These are phyloP conservation scores for Aureobasidium sp. DNA, from an alignment of 2,329 filamentous ascomycete genomes.

Conservation along the genomic window DNA sequence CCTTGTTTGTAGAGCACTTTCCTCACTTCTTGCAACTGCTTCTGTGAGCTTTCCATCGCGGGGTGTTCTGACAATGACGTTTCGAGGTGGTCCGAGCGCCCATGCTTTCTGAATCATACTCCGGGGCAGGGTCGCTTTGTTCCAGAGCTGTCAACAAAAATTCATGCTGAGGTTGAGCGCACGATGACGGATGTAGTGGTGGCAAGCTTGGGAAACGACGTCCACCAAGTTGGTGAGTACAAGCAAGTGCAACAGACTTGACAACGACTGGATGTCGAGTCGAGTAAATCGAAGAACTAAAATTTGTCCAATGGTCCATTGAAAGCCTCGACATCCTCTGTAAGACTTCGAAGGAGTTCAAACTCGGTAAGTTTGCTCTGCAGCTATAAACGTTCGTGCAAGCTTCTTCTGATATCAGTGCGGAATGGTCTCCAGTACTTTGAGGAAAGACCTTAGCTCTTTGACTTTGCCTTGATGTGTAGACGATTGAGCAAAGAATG, in stretches of 20 bases:
- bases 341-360: background rate
- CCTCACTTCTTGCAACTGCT: background rate
- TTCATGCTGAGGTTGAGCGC: background rate
- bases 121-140: slow-evolving; percentile 10
- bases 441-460: too few relatives aligned
- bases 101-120: background rate
- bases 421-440: too few relatives aligned
- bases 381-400: too few relatives aligned
- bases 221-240: background rate
- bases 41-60: background rate
- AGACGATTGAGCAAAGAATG: background rate
- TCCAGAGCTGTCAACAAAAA: background rate
- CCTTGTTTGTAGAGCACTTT: background rate
- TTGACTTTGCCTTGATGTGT: too few relatives aligned
- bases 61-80: background rate
- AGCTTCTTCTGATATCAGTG: too few relatives aligned
- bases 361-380: background rate
- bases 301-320: too few relatives aligned
- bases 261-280: background rate
- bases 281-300: background rate
- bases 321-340: background rate
- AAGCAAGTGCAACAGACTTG: background rate
- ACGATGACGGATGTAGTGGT: background rate
- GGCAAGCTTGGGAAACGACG: background rate
- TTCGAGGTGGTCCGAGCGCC: background rate